Evolutionary conservation across 2,329 filamentous ascomycete species (phyloP), one percentile per base, ranked within the genome.

Genomic region (Verticillium nubilum): DNA sequence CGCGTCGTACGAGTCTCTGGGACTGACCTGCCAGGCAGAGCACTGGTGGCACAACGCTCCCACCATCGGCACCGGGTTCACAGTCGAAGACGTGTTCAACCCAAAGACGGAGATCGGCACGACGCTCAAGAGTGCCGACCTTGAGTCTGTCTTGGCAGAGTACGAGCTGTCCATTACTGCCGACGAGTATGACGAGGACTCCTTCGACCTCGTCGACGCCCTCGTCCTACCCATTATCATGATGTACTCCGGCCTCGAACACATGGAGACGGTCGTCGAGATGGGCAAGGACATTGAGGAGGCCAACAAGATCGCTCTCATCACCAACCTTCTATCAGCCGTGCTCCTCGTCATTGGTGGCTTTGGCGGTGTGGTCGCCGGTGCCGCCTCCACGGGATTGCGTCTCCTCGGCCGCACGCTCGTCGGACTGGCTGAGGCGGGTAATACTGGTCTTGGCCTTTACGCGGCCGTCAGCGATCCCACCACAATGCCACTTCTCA

Each of bases 191-290:
- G 60, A 62, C 3, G 35, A 29, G 35, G 23, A 55, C 28, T 23
- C 47, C 33, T 19, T 37, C 15, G 58, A 62, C 23, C 47, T 58
- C 9, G 26, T 62, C 25, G 60, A 60, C 26, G 50, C 60, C 7
- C 29, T 59, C 27, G 23, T 57, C 5, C 47, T 62, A 31, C 58
- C 60, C 55, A 37, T 62, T 35, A 56, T 58, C 50, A 62, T 62
- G 59, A 52, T 62, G 10, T 19, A 60, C 57, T 35, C 58, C 23
- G 52, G 31, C 2, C 47, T 62, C 19, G 33, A 54, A 28, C 52
- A 53, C 26, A 62, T 62, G 62, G 57, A 62, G 33, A 52, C 19
- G 9, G 61, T 62, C 15, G 56, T 62, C 47, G 59, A 64, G 31
- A 54, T 58, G 52, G 61, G 50, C 53, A 62, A 61, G 28, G 56